Base-by-base conservation (phyloP, 2,329 filamentous ascomycete genomes). In the Alternaria rosae region DNA sequence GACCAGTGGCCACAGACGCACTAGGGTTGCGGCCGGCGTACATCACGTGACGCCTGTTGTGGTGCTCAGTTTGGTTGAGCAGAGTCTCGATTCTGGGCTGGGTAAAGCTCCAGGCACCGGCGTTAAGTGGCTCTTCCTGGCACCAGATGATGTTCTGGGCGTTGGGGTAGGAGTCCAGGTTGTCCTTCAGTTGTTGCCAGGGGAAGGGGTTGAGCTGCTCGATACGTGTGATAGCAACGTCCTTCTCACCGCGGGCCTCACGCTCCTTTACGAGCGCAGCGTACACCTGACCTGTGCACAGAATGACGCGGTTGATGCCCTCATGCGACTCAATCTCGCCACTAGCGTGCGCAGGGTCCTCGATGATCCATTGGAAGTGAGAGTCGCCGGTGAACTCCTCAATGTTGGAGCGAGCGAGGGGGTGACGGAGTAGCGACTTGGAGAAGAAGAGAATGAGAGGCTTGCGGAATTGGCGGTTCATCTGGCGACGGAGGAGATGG, bases 191-290 rank as follows among this genome's bases (percentile, higher is more conserved):
- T 82, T 95, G 93, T 74, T 94, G 90, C 94, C 95, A 99, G 54
- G 95, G 95, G 92, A 99, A 99, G 76, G 95, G 95, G 85, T 99
- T 94, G 64, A 99, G 88, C 84, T 99, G 95, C 85, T 99, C 95
- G 70, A 99, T 89, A 78, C 95, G 93, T 21, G 94, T 97, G 79
- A 99, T 91, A 76, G 94, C 95, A 20, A 94, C 92, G 78, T 97
- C 91, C 81, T 93, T 93, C 78, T 97, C 88, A 69, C 91, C 90
- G 79, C 96, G 91, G 67, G 93, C 87, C 72, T 91, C 88, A 73
- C 95, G 93, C 87, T 97, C 89, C 85, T 98, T 98, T 83, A 91
- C 85, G 45, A 99, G 88, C 23, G 93, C 90, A 53, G 91, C 89
- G 82, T 94, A 99, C 61, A 98, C 94, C 84, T 99, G 95, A 71